Conservation (phyloP, 2,329 filamentous ascomycete genomes). For the Fusarium sp. region DNA sequence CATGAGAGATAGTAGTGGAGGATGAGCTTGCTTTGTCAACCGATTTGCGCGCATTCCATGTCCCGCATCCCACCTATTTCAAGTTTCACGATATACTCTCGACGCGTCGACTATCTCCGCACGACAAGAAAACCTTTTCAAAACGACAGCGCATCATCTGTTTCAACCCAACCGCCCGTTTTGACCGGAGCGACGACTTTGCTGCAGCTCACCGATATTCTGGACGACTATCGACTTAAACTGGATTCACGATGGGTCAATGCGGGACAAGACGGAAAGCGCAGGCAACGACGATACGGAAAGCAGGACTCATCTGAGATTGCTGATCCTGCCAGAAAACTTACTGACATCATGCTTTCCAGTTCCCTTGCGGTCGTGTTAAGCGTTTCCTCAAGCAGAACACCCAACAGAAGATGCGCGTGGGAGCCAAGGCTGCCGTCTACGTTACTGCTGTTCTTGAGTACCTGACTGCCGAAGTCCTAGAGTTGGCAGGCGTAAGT, state of each 20-base stretch:
- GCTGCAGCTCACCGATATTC: conserved; percentile 16
- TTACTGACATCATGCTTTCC: conserved; percentile 45
- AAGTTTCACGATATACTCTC: conserved; percentile 34
- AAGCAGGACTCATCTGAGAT: conserved; percentile 22
- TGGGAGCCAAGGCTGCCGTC: conserved; percentile 97
- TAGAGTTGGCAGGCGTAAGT: conserved; percentile 91
- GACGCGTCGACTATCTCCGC: conserved; percentile 45
- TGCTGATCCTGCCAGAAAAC: not conserved
- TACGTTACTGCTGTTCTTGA: conserved; percentile 98
- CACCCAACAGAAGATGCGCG: conserved; percentile 99
- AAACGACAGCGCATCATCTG: conserved; percentile 16
- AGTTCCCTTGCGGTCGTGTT: conserved; percentile 99
- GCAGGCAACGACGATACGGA: conserved; percentile 19
- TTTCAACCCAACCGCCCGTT: conserved; percentile 6
- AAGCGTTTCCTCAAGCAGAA: conserved; percentile 99
- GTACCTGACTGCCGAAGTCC: conserved; percentile 97
- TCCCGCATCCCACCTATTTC: conserved; percentile 44
- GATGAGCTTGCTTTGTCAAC: conserved; percentile 25
- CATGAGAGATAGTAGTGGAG: conserved; percentile 8
- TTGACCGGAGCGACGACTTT: conserved; percentile 21
- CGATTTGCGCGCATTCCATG: conserved; percentile 44
- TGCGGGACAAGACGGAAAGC: conserved; percentile 34
- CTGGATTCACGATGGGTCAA: conserved; percentile 19
- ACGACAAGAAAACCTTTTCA: conserved; percentile 39
- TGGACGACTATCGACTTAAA: not conserved